Conservation (phyloP, 192 early-diverging fungal species). For the Coemansia sp. region DNA sequence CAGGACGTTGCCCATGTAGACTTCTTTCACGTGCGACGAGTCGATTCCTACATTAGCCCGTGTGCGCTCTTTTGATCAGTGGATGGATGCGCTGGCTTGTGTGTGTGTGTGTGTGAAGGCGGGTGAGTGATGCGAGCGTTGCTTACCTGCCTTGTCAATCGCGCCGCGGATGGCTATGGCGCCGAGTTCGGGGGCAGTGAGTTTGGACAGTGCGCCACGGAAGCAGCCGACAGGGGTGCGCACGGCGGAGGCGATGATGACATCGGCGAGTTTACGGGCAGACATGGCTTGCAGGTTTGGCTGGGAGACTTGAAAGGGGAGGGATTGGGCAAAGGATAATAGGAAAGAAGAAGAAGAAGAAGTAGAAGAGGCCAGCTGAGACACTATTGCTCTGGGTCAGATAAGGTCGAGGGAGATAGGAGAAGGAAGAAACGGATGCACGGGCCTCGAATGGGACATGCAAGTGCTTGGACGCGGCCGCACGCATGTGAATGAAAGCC, state of each 20-base stretch:
- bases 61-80: too few species aligned
- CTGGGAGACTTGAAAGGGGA: too few species aligned
- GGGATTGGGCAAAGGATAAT: not conserved
- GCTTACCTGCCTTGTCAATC: conserved; percentile 72
- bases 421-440: not conserved
- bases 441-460: too few species aligned
- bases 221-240: conserved; percentile 94
- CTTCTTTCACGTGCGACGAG: conserved; percentile 83
- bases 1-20: conserved; percentile 94
- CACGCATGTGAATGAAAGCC: too few species aligned
- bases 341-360: not conserved
- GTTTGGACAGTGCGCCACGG: conserved; percentile 77
- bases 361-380: too few species aligned
- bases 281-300: conserved; percentile 12
- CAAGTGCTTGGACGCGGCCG: too few species aligned
- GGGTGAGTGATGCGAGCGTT: not conserved
- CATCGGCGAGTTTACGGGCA: conserved; percentile 40
- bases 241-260: conserved; percentile 55
- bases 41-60: conserved; percentile 55
- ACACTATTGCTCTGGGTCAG: too few species aligned
- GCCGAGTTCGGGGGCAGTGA: conserved; percentile 84
- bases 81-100: not conserved
- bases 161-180: conserved; percentile 79
- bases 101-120: too few species aligned
- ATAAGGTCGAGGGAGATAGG: not conserved